A percentile compares a stretch with the other conserved stretches of the same genome.
These are phyloP conservation scores for Lodderomyces elongisporus DNA, from an alignment of 1,139 yeast species.

Conservation along the genomic window DNA sequence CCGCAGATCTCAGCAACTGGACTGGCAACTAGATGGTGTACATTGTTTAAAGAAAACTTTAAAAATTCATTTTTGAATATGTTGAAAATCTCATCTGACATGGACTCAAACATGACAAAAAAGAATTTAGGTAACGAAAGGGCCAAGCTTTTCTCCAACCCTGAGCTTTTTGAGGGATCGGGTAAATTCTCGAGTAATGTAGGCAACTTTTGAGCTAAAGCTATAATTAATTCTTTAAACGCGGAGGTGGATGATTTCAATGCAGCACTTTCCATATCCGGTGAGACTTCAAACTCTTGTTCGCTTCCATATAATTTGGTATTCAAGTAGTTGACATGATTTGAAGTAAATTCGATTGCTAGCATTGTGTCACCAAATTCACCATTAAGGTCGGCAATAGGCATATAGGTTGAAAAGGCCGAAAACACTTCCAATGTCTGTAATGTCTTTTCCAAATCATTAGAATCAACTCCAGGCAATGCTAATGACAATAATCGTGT, in stretches of 20 bases:
- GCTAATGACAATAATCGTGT: constrained; percentile 67
- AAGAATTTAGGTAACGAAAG: constrained; percentile 60
- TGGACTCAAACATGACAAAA: constrained; percentile 62
- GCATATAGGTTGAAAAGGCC: constrained; percentile 67
- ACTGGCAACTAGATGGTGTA: constrained; percentile 62
- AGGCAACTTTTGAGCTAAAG: constrained; percentile 58
- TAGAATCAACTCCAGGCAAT: constrained; percentile 82
- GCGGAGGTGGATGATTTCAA: constrained; percentile 70
- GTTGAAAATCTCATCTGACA: constrained; percentile 60
- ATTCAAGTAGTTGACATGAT: constrained; percentile 52
- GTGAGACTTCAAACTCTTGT: constrained; percentile 26
- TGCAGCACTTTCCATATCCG: constrained; percentile 48
- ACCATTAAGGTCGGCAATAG: constrained; percentile 52
- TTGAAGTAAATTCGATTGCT: constrained; percentile 70
- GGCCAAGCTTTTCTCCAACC: constrained; percentile 50
- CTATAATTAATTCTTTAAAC: constrained; percentile 56
- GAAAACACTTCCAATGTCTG: constrained; percentile 68
- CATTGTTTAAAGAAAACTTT: constrained; percentile 54
- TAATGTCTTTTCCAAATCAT: constrained; percentile 73
- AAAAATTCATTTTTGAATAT: constrained; percentile 49
- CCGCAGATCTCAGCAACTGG: constrained; percentile 70
- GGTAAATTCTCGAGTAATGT: constrained; percentile 73
- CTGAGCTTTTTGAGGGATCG: constrained; percentile 46
- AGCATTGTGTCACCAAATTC: constrained; percentile 46
- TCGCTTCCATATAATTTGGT: constrained; percentile 21